Percentiles rank a stretch among this genome's conserved stretches.
These are phyloP conservation scores for Lindgomyces ingoldianus DNA, from an alignment of 495 filamentous ascomycete species.

Conservation along the genomic window DNA sequence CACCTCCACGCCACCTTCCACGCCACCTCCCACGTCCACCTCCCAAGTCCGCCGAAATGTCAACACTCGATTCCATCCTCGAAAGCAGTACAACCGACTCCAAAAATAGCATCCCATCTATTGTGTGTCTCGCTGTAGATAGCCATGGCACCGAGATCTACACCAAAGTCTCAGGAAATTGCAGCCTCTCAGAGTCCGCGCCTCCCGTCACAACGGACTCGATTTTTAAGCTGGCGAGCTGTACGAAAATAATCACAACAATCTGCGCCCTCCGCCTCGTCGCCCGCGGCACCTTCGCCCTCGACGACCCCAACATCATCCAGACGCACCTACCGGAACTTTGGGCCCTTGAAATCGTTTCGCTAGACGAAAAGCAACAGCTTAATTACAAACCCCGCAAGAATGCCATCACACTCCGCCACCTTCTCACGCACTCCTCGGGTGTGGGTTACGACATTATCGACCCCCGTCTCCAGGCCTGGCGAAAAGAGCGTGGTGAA, in stretches of 20 bases:
- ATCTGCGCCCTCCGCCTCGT: conserved; percentile 55
- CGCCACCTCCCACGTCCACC: too few relatives aligned
- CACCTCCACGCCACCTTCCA: too few relatives aligned
- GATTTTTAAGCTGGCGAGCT: conserved; percentile 34
- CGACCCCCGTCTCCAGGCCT: conserved; percentile 8
- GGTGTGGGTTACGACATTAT: conserved; percentile 22
- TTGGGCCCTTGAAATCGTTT: conserved; percentile 3
- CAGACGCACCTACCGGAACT: conserved; percentile 25
- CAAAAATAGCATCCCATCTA: too few relatives aligned
- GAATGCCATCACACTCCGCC: conserved; percentile 24
- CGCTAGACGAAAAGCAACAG: background rate
- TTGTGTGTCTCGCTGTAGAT: too few relatives aligned
- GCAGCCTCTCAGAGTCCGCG: background rate
- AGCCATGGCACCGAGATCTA: conserved; percentile 8
- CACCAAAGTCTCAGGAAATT: conserved; percentile 8
- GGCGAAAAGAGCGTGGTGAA: conserved; percentile 10
- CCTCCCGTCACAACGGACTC: conserved; percentile 10
- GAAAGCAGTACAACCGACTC: too few relatives aligned
- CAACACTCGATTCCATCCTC: too few relatives aligned
- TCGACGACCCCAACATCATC: conserved; percentile 42
- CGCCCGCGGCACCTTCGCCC: conserved; percentile 48
- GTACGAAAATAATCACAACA: conserved; percentile 47
- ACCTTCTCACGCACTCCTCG: conserved; percentile 27
- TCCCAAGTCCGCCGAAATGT: too few relatives aligned
- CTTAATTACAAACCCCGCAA: background rate